Percentiles rank a stretch among this genome's conserved stretches.
Evolutionary conservation across 2,329 filamentous ascomycete species (phyloP).

Genomic region (Geosmithia morbida): DNA sequence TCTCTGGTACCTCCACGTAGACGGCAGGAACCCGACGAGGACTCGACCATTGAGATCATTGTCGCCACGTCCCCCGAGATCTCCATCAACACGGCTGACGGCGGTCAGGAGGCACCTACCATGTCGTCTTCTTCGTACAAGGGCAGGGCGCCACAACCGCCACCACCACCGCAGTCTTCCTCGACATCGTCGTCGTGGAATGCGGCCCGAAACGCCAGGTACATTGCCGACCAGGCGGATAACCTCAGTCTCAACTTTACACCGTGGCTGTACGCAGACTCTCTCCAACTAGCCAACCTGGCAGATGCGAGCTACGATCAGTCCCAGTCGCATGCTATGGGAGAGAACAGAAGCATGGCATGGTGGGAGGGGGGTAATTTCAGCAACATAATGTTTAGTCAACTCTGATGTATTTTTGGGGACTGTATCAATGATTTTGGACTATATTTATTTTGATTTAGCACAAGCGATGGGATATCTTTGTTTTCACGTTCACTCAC

Average conservation of each 20-base stretch:
- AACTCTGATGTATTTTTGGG: conserved; percentile 11
- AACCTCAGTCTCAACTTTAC: conserved; percentile 24
- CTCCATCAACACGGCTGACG: conserved; percentile 33
- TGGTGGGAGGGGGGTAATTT: conserved; percentile 26
- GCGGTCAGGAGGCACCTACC: conserved; percentile 32
- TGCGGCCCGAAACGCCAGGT: conserved; percentile 9
- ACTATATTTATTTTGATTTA: too few relatives aligned
- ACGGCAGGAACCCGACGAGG: conserved; percentile 18
- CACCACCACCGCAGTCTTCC: not conserved
- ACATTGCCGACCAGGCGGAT: conserved; percentile 16
- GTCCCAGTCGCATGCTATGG: conserved; percentile 3
- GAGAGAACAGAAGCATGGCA: conserved; percentile 11
- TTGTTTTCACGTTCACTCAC: too few relatives aligned
- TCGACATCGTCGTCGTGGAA: not conserved
- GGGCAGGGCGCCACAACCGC: not conserved
- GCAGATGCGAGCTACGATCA: conserved; percentile 16
- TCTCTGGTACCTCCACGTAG: conserved; percentile 19
- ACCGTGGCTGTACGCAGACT: conserved; percentile 27
- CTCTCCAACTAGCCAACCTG: conserved; percentile 21
- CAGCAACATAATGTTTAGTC: conserved; percentile 22
- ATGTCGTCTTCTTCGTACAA: conserved; percentile 8
- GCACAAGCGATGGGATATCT: too few relatives aligned
- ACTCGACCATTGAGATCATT: conserved; percentile 29
- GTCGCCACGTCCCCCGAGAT: conserved; percentile 36
- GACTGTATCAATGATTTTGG: not conserved